A percentile compares a stretch with the other conserved stretches of the same genome.
Conservation (phyloP, 176 grass and related monocot genomes). For the bread wheat (Triticum aestivum) region IWGSC_CS_RefSeq_v2.1 NC_057811.1:192547351-192547850, state of each 20-base stretch:
- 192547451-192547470: not conserved
- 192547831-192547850: conserved; percentile 77
- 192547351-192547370: not conserved
- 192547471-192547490: conserved; percentile 5
- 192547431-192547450: not conserved
- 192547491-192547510: not conserved
- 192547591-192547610: not conserved
- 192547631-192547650: not conserved
- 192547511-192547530: not conserved
- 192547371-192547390: conserved; percentile 3
- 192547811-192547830: conserved; percentile 80
- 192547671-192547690: conserved; percentile 1
- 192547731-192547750: conserved; percentile 6
- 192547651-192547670: conserved; percentile 5
- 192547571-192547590: conserved; percentile 12
- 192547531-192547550: not conserved
- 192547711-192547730: not conserved
- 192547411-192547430: not conserved
- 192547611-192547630: not conserved
- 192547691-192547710: conserved; percentile 4
- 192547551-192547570: not conserved
- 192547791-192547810: conserved; percentile 17
- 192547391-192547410: not conserved
- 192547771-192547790: not conserved
- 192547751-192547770: not conserved